Evolutionary conservation across 176 grass and related monocot species (phyloP).

Genomic region (Saccharum spontaneum): DNA sequence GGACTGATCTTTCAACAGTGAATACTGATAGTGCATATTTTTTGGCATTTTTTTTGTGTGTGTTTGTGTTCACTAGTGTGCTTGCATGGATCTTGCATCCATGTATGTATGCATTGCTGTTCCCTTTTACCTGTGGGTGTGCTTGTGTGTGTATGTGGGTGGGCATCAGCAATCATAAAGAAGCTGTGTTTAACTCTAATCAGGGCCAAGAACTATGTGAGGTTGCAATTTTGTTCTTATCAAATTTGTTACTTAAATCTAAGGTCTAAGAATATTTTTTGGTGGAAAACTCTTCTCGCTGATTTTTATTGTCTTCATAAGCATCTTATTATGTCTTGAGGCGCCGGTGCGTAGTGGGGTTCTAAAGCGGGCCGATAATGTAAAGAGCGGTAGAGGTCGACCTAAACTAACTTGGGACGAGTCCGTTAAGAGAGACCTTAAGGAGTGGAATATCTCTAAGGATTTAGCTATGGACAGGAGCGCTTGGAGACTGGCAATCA

Average conservation of each 20-base stretch:
- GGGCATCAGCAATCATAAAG: background rate
- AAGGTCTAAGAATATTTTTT: background rate
- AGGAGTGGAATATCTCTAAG: too few relatives aligned
- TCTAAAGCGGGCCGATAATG: too few relatives aligned
- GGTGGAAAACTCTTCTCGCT: conserved; percentile 1
- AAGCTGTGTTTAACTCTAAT: conserved; percentile 1
- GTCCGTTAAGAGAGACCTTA: too few relatives aligned
- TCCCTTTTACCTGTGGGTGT: background rate
- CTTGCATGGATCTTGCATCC: conserved; percentile 6
- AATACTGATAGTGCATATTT: background rate
- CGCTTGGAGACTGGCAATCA: too few relatives aligned
- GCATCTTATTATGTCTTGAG: conserved; percentile 20
- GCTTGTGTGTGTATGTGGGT: background rate
- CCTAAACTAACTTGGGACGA: too few relatives aligned
- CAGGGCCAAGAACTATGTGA: conserved; percentile 24
- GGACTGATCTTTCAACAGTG: background rate
- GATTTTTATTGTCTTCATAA: conserved; percentile 17
- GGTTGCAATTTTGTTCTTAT: background rate
- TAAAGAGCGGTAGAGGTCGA: too few relatives aligned
- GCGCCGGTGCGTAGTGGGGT: too few relatives aligned
- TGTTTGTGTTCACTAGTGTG: conserved; percentile 8
- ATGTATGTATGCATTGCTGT: background rate
- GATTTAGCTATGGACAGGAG: too few relatives aligned
- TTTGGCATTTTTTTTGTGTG: background rate
- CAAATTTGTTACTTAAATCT: conserved; percentile 4